Conservation (phyloP, 345 rosid species). For the Lepidium aucheri region DNA sequence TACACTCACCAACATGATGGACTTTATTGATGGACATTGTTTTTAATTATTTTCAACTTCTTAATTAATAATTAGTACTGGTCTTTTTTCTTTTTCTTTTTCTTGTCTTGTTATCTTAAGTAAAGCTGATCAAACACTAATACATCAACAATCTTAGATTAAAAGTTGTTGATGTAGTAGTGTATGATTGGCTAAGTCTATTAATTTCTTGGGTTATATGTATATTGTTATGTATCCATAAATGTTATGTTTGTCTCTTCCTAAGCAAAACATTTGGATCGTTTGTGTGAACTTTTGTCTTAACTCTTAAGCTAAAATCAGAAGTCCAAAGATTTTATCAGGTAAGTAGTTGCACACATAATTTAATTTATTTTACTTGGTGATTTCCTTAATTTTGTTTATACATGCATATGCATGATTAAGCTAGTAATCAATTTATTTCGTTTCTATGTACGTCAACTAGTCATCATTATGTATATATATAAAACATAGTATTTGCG, state of each 20-base stretch:
- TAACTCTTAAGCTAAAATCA: background rate
- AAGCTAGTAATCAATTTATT: too few relatives aligned
- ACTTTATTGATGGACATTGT: constrained; percentile 32
- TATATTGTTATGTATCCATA: constrained; percentile 7
- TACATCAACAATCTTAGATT: constrained; percentile 24
- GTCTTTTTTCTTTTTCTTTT: background rate
- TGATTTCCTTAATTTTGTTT: background rate
- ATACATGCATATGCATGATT: background rate
- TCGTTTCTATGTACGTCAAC: background rate
- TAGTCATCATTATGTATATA: background rate
- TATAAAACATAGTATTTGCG: too few relatives aligned
- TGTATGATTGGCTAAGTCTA: constrained; percentile 27
- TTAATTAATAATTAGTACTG: too few relatives aligned
- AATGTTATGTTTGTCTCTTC: background rate
- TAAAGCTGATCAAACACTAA: constrained; percentile 26
- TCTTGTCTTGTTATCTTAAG: background rate
- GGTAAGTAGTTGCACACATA: background rate
- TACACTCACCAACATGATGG: constrained; percentile 33
- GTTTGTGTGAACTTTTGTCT: background rate
- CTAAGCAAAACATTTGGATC: background rate
- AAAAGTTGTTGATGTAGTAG: constrained; percentile 28
- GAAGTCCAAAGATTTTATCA: background rate
- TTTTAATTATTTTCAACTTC: constrained; percentile 8
- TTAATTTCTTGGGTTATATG: constrained; percentile 11
- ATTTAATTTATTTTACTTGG: background rate